Evolutionary conservation across 2,329 filamentous ascomycete species (phyloP).

Genomic region (Aureobasidium sp.): DNA sequence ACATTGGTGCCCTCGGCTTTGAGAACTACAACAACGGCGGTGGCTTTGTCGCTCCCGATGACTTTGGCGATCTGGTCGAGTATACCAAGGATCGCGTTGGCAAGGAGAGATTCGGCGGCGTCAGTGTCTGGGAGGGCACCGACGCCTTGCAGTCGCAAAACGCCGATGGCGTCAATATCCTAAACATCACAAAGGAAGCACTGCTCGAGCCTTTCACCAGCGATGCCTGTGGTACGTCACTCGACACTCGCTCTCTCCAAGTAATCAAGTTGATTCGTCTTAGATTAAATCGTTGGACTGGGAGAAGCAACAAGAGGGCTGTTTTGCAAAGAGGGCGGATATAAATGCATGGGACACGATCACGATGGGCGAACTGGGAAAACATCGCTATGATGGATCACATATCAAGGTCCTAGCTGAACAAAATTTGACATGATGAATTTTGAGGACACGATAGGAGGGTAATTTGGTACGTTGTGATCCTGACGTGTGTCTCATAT

Average conservation of each 20-base stretch:
- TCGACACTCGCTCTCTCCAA: neutral
- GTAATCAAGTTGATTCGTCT: neutral
- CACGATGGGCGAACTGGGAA: neutral
- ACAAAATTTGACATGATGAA: neutral
- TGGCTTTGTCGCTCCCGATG: slow-evolving; percentile 1
- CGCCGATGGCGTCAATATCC: neutral
- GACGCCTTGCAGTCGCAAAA: neutral
- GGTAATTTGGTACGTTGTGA: neutral
- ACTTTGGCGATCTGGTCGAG: neutral
- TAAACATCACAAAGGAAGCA: slow-evolving; percentile 9
- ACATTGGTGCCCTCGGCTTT: slow-evolving; percentile 13
- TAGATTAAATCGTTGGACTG: slow-evolving; percentile 2
- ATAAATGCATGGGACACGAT: neutral
- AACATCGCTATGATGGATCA: neutral
- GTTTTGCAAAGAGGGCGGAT: neutral
- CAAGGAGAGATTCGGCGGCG: slow-evolving; percentile 3
- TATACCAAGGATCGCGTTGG: slow-evolving; percentile 1
- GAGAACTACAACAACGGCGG: slow-evolving; percentile 2
- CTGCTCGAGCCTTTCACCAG: slow-evolving; percentile 8
- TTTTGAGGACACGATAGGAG: neutral
- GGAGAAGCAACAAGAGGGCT: neutral
- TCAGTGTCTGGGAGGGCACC: slow-evolving; percentile 12
- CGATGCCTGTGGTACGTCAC: slow-evolving; percentile 11
- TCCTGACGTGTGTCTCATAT: neutral
- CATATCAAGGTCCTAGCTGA: neutral